Base-by-base conservation (phyloP, 2,329 filamentous ascomycete species). In the Ramularia collo-cygni region DNA sequence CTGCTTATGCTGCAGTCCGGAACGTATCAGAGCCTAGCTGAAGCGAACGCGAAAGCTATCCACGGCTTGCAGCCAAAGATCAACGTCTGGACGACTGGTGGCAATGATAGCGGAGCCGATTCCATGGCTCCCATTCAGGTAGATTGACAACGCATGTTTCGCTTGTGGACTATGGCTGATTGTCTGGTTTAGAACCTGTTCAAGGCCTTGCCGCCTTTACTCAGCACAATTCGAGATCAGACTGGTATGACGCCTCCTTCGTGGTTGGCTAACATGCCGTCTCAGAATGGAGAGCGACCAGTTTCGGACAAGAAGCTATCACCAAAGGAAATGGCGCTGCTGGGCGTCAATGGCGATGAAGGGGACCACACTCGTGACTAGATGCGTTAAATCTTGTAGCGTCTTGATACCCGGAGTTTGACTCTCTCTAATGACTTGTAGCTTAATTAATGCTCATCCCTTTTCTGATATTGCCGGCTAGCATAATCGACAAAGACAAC, bases 1-100 rank as follows among this genome's bases (percentile, higher is more conserved):
- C 90, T 84, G 70, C 75, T 90, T 65, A 93, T 93, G 87, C 79
- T 94, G 58, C 81, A 89, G 67, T 82, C 82, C 62, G 81, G 81
- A 52, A 85, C 82, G 0, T 90, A 86, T 62, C 76, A 85, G 58
- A 75, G 81, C 53, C 75, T 93, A 35, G 86, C 86, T 42, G 73
- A 82, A 53, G 85, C 84, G 35, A 93, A 93, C 54, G 85, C 83
- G 33, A 61, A 72, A 21, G 86, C 85, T 21, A 77, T 93, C 58
- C 72, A 77, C 37, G 86, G 86, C 17, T 66, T 93, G 51, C 76
- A 88, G 61, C 87, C 87, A 50, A 93, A 93, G 80, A 92, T 93
- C 67, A 88, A 81, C 47, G 79, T 90, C 17, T 94, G 86, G 87
- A 92, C 86, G 60, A 93, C 86, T 7, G 61, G 65, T 35, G 66